These are phyloP conservation scores for Kodamaea lidongshanica DNA, from an alignment of 805 yeast genomes.

Conservation along the genomic window DNA sequence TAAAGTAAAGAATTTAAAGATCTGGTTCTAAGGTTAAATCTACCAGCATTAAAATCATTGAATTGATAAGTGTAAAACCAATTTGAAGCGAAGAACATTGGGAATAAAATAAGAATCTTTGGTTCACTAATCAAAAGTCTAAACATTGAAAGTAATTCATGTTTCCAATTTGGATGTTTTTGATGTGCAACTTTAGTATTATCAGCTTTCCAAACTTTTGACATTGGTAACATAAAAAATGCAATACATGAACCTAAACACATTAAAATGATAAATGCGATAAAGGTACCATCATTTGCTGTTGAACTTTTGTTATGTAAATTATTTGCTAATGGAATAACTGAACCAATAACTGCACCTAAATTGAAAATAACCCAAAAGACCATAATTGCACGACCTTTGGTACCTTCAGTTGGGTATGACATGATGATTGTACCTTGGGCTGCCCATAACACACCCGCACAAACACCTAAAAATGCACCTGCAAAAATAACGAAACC, in stretches of 20 bases:
- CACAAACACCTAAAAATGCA: conserved; percentile 52
- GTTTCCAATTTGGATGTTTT: conserved; percentile 40
- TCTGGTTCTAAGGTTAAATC: conserved; percentile 54
- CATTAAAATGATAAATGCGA: conserved; percentile 51
- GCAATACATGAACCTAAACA: conserved; percentile 42
- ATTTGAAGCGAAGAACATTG: conserved; percentile 58
- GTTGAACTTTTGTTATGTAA: conserved; percentile 32
- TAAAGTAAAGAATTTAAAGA: conserved; percentile 56
- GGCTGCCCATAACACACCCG: conserved; percentile 53
- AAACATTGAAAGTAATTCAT: conserved; percentile 39
- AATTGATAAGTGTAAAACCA: conserved; percentile 65
- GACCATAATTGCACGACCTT: conserved; percentile 48
- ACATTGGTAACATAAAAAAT: conserved; percentile 41
- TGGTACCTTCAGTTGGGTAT: conserved; percentile 49
- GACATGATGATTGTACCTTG: conserved; percentile 53
- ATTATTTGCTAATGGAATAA: conserved; percentile 52
- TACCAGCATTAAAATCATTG: conserved; percentile 49
- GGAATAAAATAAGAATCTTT: conserved; percentile 45
- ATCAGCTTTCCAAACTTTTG: conserved; percentile 44
- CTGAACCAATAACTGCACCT: conserved; percentile 56
- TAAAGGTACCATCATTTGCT: conserved; percentile 44
- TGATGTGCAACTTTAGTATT: conserved; percentile 43
- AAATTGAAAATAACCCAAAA: conserved; percentile 59
- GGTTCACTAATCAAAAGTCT: conserved; percentile 36
- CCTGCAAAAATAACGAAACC: conserved; percentile 54